These are phyloP conservation scores for Lipomyces mesembrius DNA, from an alignment of 805 yeast genomes.

Conservation along the genomic window DNA sequence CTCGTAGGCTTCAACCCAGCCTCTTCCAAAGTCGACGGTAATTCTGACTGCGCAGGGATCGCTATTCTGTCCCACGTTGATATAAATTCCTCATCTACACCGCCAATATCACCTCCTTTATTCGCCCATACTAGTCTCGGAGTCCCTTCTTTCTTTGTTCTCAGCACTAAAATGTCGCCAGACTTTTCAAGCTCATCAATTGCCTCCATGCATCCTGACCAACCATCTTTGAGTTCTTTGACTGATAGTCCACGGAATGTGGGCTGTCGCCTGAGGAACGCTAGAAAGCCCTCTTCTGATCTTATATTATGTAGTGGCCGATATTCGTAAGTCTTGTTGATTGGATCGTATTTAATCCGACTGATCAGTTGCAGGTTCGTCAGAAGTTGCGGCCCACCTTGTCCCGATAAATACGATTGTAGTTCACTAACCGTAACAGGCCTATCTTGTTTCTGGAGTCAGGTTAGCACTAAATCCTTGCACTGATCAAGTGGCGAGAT, in stretches of 20 bases:
- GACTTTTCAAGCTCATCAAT: constrained; percentile 72
- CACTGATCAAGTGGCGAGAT: constrained; percentile 16
- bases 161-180: constrained; percentile 71
- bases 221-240: constrained; percentile 82
- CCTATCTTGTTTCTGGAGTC: constrained; percentile 53
- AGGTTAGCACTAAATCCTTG: constrained; percentile 4
- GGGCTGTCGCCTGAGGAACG: constrained; percentile 74
- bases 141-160: constrained; percentile 90
- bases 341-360: constrained; percentile 70
- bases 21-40: constrained; percentile 76
- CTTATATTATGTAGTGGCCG: constrained; percentile 87
- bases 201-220: constrained; percentile 86
- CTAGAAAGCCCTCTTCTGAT: constrained; percentile 74
- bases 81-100: constrained; percentile 80
- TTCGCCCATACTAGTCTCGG: constrained; percentile 95
- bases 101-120: constrained; percentile 70
- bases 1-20: constrained; percentile 95
- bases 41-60: constrained; percentile 79
- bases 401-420: constrained; percentile 65
- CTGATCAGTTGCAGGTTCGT: constrained; percentile 76
- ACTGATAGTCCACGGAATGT: constrained; percentile 88
- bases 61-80: constrained; percentile 78
- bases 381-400: constrained; percentile 66
- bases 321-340: constrained; percentile 73
- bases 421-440: constrained; percentile 72